Evolutionary conservation across 495 filamentous ascomycete species (phyloP).

Genomic region (Trichodelitschia bisporula): DNA sequence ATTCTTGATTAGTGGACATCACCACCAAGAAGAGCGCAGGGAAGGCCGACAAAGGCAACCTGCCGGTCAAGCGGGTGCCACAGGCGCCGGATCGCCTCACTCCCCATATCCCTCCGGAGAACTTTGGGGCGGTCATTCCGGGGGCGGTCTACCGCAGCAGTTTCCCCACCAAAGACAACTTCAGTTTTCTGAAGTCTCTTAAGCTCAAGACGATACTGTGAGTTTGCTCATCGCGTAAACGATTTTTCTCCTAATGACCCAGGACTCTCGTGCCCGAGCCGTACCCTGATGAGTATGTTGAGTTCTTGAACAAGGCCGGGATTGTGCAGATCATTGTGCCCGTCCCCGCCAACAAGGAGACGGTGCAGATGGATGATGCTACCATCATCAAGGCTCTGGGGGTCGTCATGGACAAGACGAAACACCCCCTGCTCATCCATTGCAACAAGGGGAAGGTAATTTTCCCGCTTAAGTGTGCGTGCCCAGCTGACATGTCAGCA

Average conservation of each 20-base stretch:
- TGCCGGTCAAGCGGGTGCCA: too few species aligned
- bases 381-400: constrained; percentile 37
- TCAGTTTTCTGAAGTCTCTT: constrained; percentile 34
- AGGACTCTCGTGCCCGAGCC: constrained; percentile 57
- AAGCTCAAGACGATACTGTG: constrained; percentile 54
- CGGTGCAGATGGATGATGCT: constrained; percentile 23
- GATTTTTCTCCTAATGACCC: constrained; percentile 3
- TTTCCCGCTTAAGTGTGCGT: constrained; percentile 1
- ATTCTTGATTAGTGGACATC: too few species aligned
- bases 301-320: constrained; percentile 32
- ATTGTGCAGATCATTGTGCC: constrained; percentile 46
- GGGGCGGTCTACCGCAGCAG: constrained; percentile 48
- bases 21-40: too few species aligned
- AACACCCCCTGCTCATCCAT: constrained; percentile 59
- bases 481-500: constrained; percentile 22
- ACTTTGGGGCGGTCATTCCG: constrained; percentile 39
- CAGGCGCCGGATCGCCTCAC: too few species aligned
- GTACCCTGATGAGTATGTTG: constrained; percentile 26
- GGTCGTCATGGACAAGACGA: constrained; percentile 35
- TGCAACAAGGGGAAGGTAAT: constrained; percentile 63
- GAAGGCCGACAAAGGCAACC: too few species aligned
- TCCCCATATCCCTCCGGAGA: too few species aligned
- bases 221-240: constrained; percentile 10
- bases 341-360: constrained; percentile 56
- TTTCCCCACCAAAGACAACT: constrained; percentile 40